A percentile compares a stretch with the other conserved stretches of the same genome.
These are phyloP conservation scores for Chimonanthus salicifolius DNA, from an alignment of 164 flowering plant genomes.

Conservation along the genomic window DNA sequence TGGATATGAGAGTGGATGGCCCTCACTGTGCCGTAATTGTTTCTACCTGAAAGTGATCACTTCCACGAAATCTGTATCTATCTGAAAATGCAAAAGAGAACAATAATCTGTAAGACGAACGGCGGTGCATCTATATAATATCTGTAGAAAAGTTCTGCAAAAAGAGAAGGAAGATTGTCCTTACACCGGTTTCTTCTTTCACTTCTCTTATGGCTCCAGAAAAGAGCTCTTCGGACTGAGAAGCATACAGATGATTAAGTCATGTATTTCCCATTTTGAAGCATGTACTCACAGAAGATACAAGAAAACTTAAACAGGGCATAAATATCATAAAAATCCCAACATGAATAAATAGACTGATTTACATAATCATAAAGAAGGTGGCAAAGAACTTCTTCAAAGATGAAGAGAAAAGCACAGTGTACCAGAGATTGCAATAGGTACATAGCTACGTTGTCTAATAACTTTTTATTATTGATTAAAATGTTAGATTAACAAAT, in stretches of 20 bases:
- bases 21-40: background rate
- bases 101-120: background rate
- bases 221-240: slow-evolving; percentile 62
- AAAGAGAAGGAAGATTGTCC: slow-evolving; percentile 5
- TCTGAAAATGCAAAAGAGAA: slow-evolving; percentile 23
- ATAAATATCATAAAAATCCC: background rate
- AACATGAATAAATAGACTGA: background rate
- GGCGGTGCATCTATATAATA: background rate
- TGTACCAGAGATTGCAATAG: no score
- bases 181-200: slow-evolving; percentile 75
- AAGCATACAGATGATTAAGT: background rate
- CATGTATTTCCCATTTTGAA: background rate
- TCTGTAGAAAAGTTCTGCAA: background rate
- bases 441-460: no score
- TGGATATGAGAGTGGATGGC: background rate
- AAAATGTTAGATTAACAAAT: no score
- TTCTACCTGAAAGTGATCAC: slow-evolving; percentile 58
- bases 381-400: no score
- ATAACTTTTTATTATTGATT: no score
- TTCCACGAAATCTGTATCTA: slow-evolving; percentile 48
- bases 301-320: background rate
- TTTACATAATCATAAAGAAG: background rate
- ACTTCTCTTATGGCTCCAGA: slow-evolving; percentile 61
- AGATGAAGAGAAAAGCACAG: no score
- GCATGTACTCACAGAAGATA: background rate